These are phyloP conservation scores for Serendipita sp. DNA, from an alignment of 768 basidiomycete genomes.

Conservation along the genomic window DNA sequence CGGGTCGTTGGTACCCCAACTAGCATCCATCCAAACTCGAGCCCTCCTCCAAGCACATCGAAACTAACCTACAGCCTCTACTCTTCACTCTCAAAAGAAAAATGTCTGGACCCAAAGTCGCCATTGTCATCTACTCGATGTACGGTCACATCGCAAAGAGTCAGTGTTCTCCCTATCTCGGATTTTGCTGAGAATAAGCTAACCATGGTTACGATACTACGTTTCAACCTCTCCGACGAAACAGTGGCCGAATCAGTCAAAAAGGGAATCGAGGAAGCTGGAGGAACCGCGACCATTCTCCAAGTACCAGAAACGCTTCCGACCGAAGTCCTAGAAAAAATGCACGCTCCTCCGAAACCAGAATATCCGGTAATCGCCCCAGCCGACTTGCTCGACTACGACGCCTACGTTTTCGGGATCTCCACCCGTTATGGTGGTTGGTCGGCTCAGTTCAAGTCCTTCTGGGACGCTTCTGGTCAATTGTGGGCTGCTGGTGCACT, in stretches of 20 bases:
- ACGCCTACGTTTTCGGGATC: slow-evolving; percentile 62
- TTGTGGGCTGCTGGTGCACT: slow-evolving; percentile 46
- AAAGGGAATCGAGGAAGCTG: slow-evolving; percentile 25
- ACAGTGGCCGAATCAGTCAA: slow-evolving; percentile 45
- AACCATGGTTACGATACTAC: too few relatives aligned
- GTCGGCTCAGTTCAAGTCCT: slow-evolving; percentile 44
- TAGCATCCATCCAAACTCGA: not conserved
- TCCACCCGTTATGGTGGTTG: slow-evolving; percentile 71
- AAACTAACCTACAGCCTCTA: not conserved
- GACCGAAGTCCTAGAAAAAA: slow-evolving; percentile 41
- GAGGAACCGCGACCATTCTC: slow-evolving; percentile 29
- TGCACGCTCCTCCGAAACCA: slow-evolving; percentile 58
- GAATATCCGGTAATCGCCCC: slow-evolving; percentile 52
- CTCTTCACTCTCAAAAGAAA: too few relatives aligned
- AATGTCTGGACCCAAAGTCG: slow-evolving; percentile 9
- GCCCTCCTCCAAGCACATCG: not conserved
- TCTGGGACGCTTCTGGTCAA: slow-evolving; percentile 61
- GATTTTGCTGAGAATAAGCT: not conserved
- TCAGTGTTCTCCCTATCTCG: slow-evolving; percentile 20
- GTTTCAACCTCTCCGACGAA: slow-evolving; percentile 1
- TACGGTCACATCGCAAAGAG: slow-evolving; percentile 59
- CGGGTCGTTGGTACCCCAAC: too few relatives aligned
- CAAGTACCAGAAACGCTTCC: slow-evolving; percentile 67
- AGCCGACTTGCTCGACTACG: slow-evolving; percentile 36
- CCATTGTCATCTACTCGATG: slow-evolving; percentile 40